Evolutionary conservation across 139 green algal species (phyloP), one percentile per base, ranked within the genome.

Genomic region (Raphidocelis subcapitata): DNA sequence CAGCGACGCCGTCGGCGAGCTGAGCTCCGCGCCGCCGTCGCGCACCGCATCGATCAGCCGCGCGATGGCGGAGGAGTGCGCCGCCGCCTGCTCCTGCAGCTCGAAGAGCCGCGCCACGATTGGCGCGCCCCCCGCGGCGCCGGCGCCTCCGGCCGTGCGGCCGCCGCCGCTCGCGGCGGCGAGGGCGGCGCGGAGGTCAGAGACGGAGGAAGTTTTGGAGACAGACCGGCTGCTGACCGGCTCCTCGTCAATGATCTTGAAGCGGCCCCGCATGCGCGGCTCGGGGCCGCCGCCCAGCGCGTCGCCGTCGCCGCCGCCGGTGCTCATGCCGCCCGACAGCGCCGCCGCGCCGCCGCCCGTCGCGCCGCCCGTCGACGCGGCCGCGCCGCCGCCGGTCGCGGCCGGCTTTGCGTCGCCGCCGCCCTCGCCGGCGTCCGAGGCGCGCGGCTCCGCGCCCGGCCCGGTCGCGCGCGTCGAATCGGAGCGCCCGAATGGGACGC

Each of bases 171-270:
- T 46, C 23, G 15, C 28, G 47, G 47, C 29, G 28, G 65, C 61
- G 65, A 73, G 70, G 49, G 55, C 64, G 67, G 83, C n/a, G 29
- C 1, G 26, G 18, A 82, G 63, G 52, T 84, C 82, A 21, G 62
- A 62, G 18, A 62, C 51, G 0, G 79, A 87, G 3, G 67, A 31
- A n/a, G 63, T 35, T 44, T 82, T 82, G 69, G 65, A 68, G 41
- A 81, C 47, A 2, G 60, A 73, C 62, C 24, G 35, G 41, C 31
- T 41, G 35, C 44, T n/a, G 31, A 36, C 28, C 8, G 12, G 52
- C 23, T 90, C 85, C 33, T 95, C 85, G 65, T 91, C 85, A 20
- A 95, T 91, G 32, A 95, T 92, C 20, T 87, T 87, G 82, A 97
- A 97, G 21, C 92, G 79, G 14, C 92, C 92, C 67, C 92, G 79